Base-by-base conservation (phyloP, 2,329 filamentous ascomycete genomes). In the Thermomyces lanuginosus region DNA sequence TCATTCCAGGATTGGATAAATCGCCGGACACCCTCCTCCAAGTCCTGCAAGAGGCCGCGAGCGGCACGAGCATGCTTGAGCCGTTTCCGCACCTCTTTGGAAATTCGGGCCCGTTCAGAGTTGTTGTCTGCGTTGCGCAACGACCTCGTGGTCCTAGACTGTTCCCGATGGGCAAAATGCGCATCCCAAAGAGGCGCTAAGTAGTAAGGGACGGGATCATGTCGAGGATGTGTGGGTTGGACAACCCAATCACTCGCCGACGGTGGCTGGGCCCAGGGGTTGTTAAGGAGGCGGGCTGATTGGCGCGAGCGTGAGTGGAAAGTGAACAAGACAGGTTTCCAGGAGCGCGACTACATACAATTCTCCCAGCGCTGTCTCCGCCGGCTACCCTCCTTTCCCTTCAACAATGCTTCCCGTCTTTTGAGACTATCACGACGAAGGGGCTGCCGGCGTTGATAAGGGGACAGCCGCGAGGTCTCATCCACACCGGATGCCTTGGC, bases 321-420 rank as follows among this genome's bases (percentile, higher is more conserved):
- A 21, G n/a, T 12, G 6, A 9, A 9, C 24, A 15, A 30, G 16
- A 8, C 26, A 18, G 24, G 16, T 17, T 24, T 31, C 19, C 22
- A 16, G 27, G 8, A 6, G 10, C n/a, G 11, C 5, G 15, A 20
- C 12, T 26, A 34, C 55, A 38, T 65, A 91, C 82, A 80, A 53
- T 95, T 98, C 61, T 98, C 89, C 83, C 84, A 95, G 30, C 86
- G 68, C 42, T 86, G 75, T 26, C 86, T 66, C 43, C 86, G 74
- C 18, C 86, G 69, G 42, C 72, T 86, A 17, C 86, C 86, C 52
- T 93, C 83, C 40, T 91, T 92, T 30, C 86, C 86, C 58, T 83
- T 91, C 16, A 89, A 61, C 27, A 92, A 47, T 2, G 73, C 69
- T 38, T 92, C 82, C 10, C 84, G 72, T 27, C 68, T 55, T 44